These are phyloP conservation scores for Acanthamoeba culbertsoni DNA, from an alignment of 208 protist genomes.

Conservation along the genomic window DNA sequence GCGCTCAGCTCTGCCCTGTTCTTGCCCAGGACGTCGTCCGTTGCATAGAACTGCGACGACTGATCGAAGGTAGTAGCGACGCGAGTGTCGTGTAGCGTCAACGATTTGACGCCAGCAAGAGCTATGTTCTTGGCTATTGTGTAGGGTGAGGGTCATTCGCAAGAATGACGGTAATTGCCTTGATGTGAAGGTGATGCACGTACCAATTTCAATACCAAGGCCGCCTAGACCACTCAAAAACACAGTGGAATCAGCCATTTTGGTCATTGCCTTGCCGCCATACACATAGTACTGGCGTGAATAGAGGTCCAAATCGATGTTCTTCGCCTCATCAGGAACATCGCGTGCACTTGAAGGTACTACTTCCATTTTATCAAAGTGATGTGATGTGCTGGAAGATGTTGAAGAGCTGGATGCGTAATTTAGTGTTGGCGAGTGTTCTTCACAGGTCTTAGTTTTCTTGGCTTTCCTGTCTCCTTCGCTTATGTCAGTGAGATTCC, in stretches of 20 bases:
- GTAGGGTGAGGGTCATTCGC: too few relatives aligned
- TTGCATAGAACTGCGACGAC: conserved; percentile 78
- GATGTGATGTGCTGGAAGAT: not conserved
- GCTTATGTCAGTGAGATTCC: too few relatives aligned
- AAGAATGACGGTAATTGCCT: not conserved
- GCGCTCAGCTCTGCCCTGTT: conserved; percentile 74
- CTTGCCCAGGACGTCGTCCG: not conserved
- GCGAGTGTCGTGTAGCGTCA: conserved; percentile 87
- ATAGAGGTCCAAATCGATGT: conserved; percentile 50
- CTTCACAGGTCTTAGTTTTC: not conserved
- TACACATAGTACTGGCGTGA: conserved; percentile 31
- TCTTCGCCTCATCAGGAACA: conserved; percentile 41
- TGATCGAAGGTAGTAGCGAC: conserved; percentile 81
- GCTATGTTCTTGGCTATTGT: conserved; percentile 89
- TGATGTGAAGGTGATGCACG: not conserved
- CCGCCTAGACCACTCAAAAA: conserved; percentile 84
- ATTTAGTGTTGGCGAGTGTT: not conserved
- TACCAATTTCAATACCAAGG: conserved; percentile 89
- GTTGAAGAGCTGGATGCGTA: not conserved
- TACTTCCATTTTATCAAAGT: not conserved
- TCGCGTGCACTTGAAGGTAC: not conserved
- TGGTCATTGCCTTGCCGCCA: conserved; percentile 34
- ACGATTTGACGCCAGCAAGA: conserved; percentile 88
- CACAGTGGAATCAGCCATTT: conserved; percentile 66
- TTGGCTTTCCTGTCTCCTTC: not conserved